phyloP scores from a whole-genome alignment of 768 basidiomycete genomes.

The Solioccasus polychromus region DNA sequence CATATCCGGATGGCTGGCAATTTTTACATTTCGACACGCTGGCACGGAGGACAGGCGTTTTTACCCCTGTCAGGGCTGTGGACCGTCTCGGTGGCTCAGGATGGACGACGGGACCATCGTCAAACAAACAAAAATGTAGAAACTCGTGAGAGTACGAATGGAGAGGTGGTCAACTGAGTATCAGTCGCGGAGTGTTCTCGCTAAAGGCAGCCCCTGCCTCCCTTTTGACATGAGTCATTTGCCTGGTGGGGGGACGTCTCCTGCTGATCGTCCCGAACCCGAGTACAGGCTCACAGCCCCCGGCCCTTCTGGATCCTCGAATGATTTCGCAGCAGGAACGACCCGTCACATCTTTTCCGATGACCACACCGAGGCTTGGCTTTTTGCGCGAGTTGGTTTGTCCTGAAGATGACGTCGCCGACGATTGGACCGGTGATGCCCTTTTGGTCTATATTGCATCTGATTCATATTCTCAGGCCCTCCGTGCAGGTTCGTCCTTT shows the following conservation, averaged over 20 bases:
- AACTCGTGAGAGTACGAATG: not conserved
- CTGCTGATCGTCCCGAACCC: slow-evolving; percentile 2
- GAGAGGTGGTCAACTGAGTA: slow-evolving; percentile 1
- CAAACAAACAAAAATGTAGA: not conserved
- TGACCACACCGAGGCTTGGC: slow-evolving; percentile 10
- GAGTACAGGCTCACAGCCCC: slow-evolving; percentile 3
- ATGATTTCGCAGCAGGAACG: slow-evolving; percentile 11
- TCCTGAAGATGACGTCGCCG: slow-evolving; percentile 4
- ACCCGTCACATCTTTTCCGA: not conserved
- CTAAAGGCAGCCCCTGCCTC: not conserved
- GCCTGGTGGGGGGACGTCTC: too few relatives aligned
- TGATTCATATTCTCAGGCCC: slow-evolving; percentile 18
- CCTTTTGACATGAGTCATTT: too few relatives aligned
- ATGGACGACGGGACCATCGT: not conserved
- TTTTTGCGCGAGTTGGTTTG: slow-evolving; percentile 7
- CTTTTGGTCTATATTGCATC: slow-evolving; percentile 9
- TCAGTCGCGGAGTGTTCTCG: slow-evolving; percentile 12
- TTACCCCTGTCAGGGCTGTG: slow-evolving; percentile 4
- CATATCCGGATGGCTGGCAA: slow-evolving; percentile 9
- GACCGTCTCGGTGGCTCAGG: not conserved
- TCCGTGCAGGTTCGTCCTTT: slow-evolving; percentile 6
- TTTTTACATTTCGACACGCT: too few relatives aligned
- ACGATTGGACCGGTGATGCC: slow-evolving; percentile 4
- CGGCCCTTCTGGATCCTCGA: slow-evolving; percentile 5
- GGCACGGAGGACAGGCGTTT: slow-evolving; percentile 4